Evolutionary conservation across 73 alveolate species (phyloP), one percentile per base, ranked within the genome.

Genomic region (Symbiodinium natans): DNA sequence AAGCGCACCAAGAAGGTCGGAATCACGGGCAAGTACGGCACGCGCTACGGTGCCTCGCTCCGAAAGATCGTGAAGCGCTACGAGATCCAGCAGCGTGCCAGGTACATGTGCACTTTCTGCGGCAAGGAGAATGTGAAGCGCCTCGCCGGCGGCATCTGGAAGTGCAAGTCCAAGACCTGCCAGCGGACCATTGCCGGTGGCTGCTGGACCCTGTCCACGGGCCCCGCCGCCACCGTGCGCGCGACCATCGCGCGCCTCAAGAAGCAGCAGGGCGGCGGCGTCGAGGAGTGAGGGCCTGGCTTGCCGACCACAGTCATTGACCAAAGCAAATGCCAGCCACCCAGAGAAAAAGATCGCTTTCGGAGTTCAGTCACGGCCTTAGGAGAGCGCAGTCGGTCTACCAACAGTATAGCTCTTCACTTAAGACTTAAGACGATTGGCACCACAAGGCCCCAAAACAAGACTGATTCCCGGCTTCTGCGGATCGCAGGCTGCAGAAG

Each of bases 1-100:
- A 99, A 99, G 99, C 99, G 99, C 87, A 99, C 99, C 93, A 99
- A 99, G 99, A 99, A 99, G 99, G 99, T 99, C 92, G 99, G 99
- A 89, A 99, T 99, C 93, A 99, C 99, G 82, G 99, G 99, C 77
- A 99, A 99, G 99, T 99, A 99, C 99, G 99, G 99, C 93, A 99
- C 99, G 46, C 99, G 99, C 93, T 99, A 99, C 83, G 99, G 99
- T 82, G 99, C 99, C 46, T 99, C 99, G 56, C 99, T 99, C 93
- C 99, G 99, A 99, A 99, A 99, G 99, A 99, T 99, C 99, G 99
- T 99, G 99, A 99, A 99, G 99, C 99, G 99, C 99, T 99, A 99
- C 99, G 99, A 99, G 99, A 99, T 99, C 99, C 99, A 99, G 83
- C 99, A 99, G 99, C 99, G 99, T 43, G 99, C 99, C 40, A 99